Evolutionary conservation across 1,284 basidiomycete genomes (phyloP).

Genomic region (Cryptococcus amylolentus): DNA sequence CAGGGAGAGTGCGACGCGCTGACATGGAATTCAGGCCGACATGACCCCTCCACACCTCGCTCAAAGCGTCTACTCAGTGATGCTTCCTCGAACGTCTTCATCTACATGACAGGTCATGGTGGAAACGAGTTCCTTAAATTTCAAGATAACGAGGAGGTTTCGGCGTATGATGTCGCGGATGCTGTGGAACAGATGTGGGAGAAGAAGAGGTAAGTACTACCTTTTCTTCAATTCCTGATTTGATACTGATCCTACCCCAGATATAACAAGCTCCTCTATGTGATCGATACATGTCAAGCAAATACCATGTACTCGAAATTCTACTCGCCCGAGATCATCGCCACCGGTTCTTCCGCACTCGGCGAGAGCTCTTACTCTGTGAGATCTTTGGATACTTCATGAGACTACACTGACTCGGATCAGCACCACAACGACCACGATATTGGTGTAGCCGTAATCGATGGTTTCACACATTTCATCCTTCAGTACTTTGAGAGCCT

Average conservation of each 20-base stretch:
- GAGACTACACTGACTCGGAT: background rate
- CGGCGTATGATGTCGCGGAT: constrained; percentile 91
- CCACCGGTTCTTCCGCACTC: constrained; percentile 83
- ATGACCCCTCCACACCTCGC: constrained; percentile 66
- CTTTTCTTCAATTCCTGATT: background rate
- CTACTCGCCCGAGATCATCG: constrained; percentile 92
- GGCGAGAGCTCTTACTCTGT: constrained; percentile 93
- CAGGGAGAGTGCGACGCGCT: background rate
- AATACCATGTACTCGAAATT: constrained; percentile 93
- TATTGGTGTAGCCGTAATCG: constrained; percentile 92
- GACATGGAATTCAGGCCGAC: constrained; percentile 55
- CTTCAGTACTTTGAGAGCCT: constrained; percentile 87
- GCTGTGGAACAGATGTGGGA: constrained; percentile 98
- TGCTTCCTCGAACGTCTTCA: constrained; percentile 88
- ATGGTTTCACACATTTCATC: constrained; percentile 88
- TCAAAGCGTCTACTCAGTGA: constrained; percentile 89
- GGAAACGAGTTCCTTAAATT: constrained; percentile 99
- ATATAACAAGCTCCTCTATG: constrained; percentile 96
- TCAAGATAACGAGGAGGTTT: constrained; percentile 97
- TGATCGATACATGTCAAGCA: constrained; percentile 98
- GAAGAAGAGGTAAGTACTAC: constrained; percentile 70
- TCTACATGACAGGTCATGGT: constrained; percentile 98
- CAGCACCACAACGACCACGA: constrained; percentile 90
- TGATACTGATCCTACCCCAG: constrained; percentile 49
- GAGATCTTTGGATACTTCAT: constrained; percentile 35